Evolutionary conservation across 768 basidiomycete species (phyloP).

Genomic region (Russula earlei): DNA sequence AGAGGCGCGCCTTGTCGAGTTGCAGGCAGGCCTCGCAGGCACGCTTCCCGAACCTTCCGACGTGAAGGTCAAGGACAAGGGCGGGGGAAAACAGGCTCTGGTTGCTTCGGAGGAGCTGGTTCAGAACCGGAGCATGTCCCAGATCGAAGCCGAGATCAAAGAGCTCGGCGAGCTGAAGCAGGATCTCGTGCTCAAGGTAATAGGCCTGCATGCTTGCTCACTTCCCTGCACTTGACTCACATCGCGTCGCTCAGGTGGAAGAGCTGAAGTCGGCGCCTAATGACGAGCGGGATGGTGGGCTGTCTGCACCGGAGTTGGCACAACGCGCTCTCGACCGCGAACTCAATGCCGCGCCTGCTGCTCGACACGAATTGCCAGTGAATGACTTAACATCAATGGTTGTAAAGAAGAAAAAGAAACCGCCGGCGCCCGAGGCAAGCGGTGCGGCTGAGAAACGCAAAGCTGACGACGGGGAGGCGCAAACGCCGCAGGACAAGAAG

Average conservation of each 20-base stretch:
- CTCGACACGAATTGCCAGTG: constrained; percentile 35
- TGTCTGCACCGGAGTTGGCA: constrained; percentile 58
- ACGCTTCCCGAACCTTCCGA: constrained; percentile 26
- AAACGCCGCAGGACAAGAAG: constrained; percentile 51
- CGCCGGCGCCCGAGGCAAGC: constrained; percentile 25
- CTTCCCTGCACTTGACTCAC: not conserved
- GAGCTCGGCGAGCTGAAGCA: constrained; percentile 67
- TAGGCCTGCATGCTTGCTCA: too few relatives aligned
- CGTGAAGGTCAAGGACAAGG: constrained; percentile 67
- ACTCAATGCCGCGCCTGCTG: constrained; percentile 38
- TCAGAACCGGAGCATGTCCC: constrained; percentile 57
- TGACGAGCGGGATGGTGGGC: constrained; percentile 31
- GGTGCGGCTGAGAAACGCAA: constrained; percentile 48
- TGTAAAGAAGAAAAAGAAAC: constrained; percentile 74
- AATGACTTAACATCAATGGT: constrained; percentile 83
- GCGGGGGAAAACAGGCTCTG: constrained; percentile 26
- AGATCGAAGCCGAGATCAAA: constrained; percentile 70
- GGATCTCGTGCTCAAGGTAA: constrained; percentile 76
- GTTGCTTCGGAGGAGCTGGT: constrained; percentile 46
- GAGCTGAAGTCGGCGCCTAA: constrained; percentile 79
- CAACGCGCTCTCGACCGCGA: constrained; percentile 66
- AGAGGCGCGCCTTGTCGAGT: constrained; percentile 52
- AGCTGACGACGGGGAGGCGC: constrained; percentile 48
- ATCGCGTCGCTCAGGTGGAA: constrained; percentile 53
- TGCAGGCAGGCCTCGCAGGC: constrained; percentile 38